Evolutionary conservation across 345 rosid genomes (phyloP), one percentile per base, ranked within the genome.

Genomic region (Eucalyptus curtisii): DNA sequence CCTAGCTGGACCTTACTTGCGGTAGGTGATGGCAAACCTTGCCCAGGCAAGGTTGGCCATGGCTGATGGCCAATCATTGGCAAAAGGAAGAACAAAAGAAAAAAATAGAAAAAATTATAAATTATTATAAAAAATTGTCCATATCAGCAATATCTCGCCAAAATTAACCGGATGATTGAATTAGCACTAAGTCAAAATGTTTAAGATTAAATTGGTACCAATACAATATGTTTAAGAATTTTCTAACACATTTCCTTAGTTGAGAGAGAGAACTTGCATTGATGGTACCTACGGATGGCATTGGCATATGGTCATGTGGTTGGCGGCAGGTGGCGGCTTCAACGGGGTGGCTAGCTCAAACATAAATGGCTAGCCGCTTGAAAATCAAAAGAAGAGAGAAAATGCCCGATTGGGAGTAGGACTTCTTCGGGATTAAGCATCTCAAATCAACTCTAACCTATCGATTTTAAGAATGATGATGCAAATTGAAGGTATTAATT

Each of bases 121-220:
- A 52, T 0, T 52, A 19, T 52, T 52, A 52, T 3, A 19, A 3
- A 19, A 52, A 52, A 19, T 52, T 52, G 5, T 52, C 57, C 25
- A 52, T 52, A 52, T 52, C 9, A 20, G 1, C 0, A 52, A 52
- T 20, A 52, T 52, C 25, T 0, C 7, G 0, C 1, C 4, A 52
- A 20, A 52, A 52, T 52, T 52, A 19, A 52, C 24, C 0, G 0
- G 5, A 52, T 52, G 25, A 52, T 52, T 52, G 57, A 52, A 52
- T 52, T 20, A 52, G 0, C 10, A 52, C 25, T 20, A 52, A 52
- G 0, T 52, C 9, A 20, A 52, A 52, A 52, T 0, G 25, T 52
- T 52, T 52, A 52, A 20, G 2, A 8, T 20, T 52, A 20, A 52
- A 52, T 19, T 19, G 24, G 0, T 52, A 52, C 10, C 0, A 52